phyloP scores from a whole-genome alignment of 2,329 filamentous ascomycete genomes.

The Aspergillus cejpii region DNA sequence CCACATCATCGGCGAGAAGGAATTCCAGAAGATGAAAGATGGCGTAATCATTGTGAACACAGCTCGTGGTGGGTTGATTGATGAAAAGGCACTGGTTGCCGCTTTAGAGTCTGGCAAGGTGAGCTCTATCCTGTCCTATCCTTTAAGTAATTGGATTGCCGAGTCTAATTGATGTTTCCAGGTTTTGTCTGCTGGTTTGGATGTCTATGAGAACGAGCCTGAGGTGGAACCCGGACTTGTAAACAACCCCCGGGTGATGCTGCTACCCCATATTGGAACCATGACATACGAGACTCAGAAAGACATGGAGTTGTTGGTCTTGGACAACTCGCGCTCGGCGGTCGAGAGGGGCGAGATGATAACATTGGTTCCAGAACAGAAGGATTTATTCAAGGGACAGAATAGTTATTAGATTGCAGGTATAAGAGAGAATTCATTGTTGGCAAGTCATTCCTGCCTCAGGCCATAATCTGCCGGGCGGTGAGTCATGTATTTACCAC shows the following conservation, averaged over 20 bases:
- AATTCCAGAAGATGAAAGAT: slow-evolving; percentile 43
- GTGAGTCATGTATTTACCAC: slow-evolving; percentile 9
- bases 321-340: slow-evolving; percentile 52
- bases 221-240: slow-evolving; percentile 44
- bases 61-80: slow-evolving; percentile 41
- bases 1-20: slow-evolving; percentile 43
- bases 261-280: slow-evolving; percentile 57
- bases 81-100: slow-evolving; percentile 43
- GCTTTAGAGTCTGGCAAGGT: slow-evolving; percentile 43
- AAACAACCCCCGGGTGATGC: slow-evolving; percentile 42
- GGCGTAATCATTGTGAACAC: slow-evolving; percentile 43
- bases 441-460: background rate
- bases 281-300: slow-evolving; percentile 55
- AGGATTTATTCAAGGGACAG: slow-evolving; percentile 22
- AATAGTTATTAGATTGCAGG: background rate
- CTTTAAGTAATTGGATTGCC: background rate
- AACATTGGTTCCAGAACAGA: slow-evolving; percentile 58
- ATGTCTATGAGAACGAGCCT: slow-evolving; percentile 46
- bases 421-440: background rate
- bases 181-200: slow-evolving; percentile 42
- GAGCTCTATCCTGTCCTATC: slow-evolving; percentile 2
- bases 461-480: slow-evolving; percentile 14
- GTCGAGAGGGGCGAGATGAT: slow-evolving; percentile 53
- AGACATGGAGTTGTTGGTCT: slow-evolving; percentile 55
- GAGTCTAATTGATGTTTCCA: slow-evolving; percentile 5